Percentiles rank a stretch among this genome's conserved stretches.
Conservation (phyloP, 2,329 filamentous ascomycete genomes). For the Colletotrichum trifolii region DNA sequence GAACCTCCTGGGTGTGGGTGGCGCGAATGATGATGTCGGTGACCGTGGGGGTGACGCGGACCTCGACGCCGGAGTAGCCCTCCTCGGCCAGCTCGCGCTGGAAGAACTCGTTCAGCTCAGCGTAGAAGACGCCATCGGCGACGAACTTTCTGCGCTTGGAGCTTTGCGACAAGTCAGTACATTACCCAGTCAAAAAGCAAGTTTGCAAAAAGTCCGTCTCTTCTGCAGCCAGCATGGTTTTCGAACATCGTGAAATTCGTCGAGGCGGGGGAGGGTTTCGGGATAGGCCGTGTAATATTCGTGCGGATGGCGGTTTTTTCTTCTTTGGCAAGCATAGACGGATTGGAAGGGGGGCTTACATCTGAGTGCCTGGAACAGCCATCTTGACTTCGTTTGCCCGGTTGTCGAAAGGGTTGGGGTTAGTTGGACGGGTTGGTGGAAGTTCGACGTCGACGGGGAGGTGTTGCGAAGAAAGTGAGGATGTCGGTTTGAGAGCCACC, state of each 20-base stretch:
- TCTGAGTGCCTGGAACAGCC: conserved; percentile 71
- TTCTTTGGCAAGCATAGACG: not conserved
- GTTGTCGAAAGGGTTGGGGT: conserved; percentile 33
- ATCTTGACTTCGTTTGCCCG: conserved; percentile 59
- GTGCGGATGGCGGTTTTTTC: not conserved
- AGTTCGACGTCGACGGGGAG: conserved; percentile 48
- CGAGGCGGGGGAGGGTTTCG: conserved; percentile 4
- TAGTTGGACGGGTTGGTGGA: conserved; percentile 48
- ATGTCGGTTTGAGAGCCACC: not conserved
- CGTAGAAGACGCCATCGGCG: conserved; percentile 99
- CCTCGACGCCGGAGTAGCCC: conserved; percentile 99
- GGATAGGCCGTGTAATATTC: not conserved
- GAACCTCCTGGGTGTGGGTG: conserved; percentile 99
- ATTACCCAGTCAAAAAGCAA: not conserved
- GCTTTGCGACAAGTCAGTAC: conserved; percentile 57
- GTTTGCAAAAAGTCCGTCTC: too few relatives aligned
- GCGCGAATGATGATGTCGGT: conserved; percentile 99
- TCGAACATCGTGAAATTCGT: conserved; percentile 13
- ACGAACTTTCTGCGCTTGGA: conserved; percentile 96
- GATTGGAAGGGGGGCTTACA: conserved; percentile 56
- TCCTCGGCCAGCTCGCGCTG: conserved; percentile 99
- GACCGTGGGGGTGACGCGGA: conserved; percentile 99
- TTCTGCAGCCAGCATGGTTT: conserved; percentile 2
- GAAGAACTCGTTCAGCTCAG: conserved; percentile 99
- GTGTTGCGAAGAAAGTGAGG: conserved; percentile 31